Conservation (phyloP, 257 asterid genomes). For the Thymus mandschuricus region DNA sequence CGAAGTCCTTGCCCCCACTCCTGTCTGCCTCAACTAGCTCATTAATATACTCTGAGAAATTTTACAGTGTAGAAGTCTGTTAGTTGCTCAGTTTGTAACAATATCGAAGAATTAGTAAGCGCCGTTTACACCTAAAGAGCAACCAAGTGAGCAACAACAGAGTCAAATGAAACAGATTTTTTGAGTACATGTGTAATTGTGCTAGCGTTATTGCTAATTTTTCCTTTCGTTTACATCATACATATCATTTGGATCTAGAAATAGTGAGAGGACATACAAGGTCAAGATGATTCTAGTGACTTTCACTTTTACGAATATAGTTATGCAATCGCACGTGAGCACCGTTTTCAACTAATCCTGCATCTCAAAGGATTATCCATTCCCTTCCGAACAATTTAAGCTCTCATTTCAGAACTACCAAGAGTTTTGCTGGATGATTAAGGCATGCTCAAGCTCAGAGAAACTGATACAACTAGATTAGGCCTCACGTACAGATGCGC, state of each 20-base stretch:
- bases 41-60: slow-evolving; percentile 64
- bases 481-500: not conserved
- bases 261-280: no score
- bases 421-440: not conserved
- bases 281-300: no score
- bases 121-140: not conserved
- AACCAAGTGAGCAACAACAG: not conserved
- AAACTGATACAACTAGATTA: not conserved
- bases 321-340: no score
- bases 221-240: no score
- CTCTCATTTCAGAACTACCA: no score
- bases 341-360: no score
- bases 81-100: not conserved
- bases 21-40: slow-evolving; percentile 80
- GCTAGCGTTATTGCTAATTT: no score
- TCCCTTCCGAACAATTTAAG: no score
- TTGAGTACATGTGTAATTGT: no score
- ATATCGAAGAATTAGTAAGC: not conserved
- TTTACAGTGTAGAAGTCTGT: not conserved
- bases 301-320: no score
- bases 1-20: slow-evolving; percentile 46
- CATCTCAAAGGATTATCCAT: no score
- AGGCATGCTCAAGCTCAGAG: not conserved
- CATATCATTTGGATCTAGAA: no score
- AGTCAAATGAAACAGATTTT: slow-evolving; percentile 9